Evolutionary conservation across 148 eudicot genomes (phyloP).

Genomic region (Bassia scoparia): DNA sequence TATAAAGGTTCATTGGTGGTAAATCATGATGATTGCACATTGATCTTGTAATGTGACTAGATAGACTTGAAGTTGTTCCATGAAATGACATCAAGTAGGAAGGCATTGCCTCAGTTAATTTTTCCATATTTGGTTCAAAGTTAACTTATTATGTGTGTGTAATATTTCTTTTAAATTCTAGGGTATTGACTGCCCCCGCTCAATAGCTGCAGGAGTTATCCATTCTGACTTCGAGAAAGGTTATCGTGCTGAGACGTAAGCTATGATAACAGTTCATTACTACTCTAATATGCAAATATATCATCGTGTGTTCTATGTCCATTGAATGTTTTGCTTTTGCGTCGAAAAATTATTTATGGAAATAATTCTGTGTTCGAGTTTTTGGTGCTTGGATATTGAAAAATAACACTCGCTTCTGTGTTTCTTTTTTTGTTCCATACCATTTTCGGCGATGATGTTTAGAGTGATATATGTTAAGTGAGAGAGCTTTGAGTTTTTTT

Average conservation of each 20-base stretch:
- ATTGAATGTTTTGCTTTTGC: no score
- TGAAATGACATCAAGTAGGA: not conserved
- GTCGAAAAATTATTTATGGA: no score
- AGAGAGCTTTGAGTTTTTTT: no score
- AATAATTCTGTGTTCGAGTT: no score
- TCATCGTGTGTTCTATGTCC: no score
- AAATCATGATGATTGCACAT: not conserved
- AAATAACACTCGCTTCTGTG: no score
- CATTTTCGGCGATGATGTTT: no score
- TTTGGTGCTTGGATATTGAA: no score
- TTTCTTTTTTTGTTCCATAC: no score
- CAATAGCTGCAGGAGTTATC: constrained; percentile 99
- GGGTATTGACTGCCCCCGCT: constrained; percentile 99
- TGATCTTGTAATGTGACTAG: not conserved
- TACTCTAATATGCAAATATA: not conserved
- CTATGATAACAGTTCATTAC: not conserved
- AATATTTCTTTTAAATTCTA: constrained; percentile 24
- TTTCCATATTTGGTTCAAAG: not conserved
- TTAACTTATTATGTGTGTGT: constrained; percentile 4
- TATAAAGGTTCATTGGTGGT: no score
- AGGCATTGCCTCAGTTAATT: constrained; percentile 1
- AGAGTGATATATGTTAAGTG: no score
- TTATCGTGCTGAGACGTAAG: constrained; percentile 96
- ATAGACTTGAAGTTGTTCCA: not conserved
- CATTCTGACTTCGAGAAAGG: constrained; percentile 99